These are phyloP conservation scores for Thermomucor indicae-seudaticae DNA, from an alignment of 371 early-diverging fungal genomes.

Conservation along the genomic window DNA sequence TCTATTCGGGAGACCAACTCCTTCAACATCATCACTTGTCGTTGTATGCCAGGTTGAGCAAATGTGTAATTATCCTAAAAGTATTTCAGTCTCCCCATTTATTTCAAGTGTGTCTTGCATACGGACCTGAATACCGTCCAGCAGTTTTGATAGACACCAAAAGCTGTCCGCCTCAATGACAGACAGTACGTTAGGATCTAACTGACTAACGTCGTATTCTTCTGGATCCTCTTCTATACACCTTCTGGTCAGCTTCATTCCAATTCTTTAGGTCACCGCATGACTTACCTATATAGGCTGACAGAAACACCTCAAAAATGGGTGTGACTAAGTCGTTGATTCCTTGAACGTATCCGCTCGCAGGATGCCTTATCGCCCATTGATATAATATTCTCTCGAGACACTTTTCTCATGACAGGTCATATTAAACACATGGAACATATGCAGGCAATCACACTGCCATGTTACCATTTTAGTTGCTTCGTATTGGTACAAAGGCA, in stretches of 20 bases:
- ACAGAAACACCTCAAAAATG: conserved; percentile 89
- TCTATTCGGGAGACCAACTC: conserved; percentile 92
- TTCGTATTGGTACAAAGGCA: conserved; percentile 77
- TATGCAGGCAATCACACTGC: not conserved
- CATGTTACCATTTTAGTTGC: conserved; percentile 83
- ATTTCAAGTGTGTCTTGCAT: too few species aligned
- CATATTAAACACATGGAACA: not conserved
- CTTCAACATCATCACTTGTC: conserved; percentile 82
- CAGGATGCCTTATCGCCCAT: conserved; percentile 97
- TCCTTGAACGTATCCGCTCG: conserved; percentile 99
- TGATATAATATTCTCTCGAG: conserved; percentile 91
- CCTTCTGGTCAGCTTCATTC: not conserved
- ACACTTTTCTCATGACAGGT: conserved; percentile 40
- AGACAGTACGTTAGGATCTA: conserved; percentile 56
- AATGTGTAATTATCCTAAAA: conserved; percentile 90
- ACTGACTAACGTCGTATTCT: conserved; percentile 52
- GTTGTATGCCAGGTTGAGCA: conserved; percentile 94
- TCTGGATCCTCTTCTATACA: conserved; percentile 63
- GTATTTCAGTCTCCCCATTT: too few species aligned
- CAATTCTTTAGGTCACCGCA: too few species aligned
- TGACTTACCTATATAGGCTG: conserved; percentile 59
- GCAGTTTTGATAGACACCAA: conserved; percentile 92
- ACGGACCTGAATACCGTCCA: conserved; percentile 91
- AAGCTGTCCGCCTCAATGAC: conserved; percentile 93
- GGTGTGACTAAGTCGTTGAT: conserved; percentile 98